Evolutionary conservation across 2,329 filamentous ascomycete genomes (phyloP).

Genomic region (Chaetomiaceae sp.): DNA sequence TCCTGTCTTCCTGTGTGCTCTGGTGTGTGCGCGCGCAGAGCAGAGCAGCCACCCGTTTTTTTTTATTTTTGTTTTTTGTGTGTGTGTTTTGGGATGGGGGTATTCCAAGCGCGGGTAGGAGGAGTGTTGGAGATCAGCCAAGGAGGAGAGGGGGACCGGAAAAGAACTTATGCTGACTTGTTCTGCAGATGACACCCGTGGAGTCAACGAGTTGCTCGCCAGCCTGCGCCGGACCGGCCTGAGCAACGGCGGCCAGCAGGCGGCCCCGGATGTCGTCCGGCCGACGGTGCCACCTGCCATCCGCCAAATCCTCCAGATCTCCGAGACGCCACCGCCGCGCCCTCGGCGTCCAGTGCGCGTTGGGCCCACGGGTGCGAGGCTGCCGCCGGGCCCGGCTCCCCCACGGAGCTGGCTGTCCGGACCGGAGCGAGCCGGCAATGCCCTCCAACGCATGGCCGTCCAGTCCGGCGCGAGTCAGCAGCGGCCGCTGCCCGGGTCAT

Average conservation of each 20-base stretch:
- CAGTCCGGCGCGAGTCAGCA: slow-evolving; percentile 6
- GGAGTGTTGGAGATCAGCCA: too few relatives aligned
- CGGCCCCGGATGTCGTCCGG: slow-evolving; percentile 21
- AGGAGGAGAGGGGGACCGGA: neutral
- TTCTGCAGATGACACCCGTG: slow-evolving; percentile 25
- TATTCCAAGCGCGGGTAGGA: too few relatives aligned
- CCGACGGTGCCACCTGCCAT: slow-evolving; percentile 57
- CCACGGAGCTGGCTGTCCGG: slow-evolving; percentile 52
- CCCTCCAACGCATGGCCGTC: slow-evolving; percentile 4
- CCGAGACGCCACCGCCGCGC: slow-evolving; percentile 49
- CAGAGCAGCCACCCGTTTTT: neutral
- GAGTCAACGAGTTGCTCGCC: slow-evolving; percentile 58
- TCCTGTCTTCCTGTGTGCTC: neutral
- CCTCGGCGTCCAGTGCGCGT: slow-evolving; percentile 43
- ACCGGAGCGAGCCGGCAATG: slow-evolving; percentile 26
- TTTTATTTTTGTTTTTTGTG: neutral
- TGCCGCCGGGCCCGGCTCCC: slow-evolving; percentile 55
- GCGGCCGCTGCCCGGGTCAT: slow-evolving; percentile 39
- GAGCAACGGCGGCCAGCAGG: slow-evolving; percentile 17
- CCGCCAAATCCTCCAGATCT: slow-evolving; percentile 54
- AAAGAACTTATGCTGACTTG: neutral
- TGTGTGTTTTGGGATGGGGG: neutral
- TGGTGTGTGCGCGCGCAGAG: neutral
- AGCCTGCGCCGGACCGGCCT: slow-evolving; percentile 47
- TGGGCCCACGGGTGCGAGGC: slow-evolving; percentile 44